phyloP scores from a whole-genome alignment of 2,329 filamentous ascomycete species.

The Paramyrothecium roridum region DNA sequence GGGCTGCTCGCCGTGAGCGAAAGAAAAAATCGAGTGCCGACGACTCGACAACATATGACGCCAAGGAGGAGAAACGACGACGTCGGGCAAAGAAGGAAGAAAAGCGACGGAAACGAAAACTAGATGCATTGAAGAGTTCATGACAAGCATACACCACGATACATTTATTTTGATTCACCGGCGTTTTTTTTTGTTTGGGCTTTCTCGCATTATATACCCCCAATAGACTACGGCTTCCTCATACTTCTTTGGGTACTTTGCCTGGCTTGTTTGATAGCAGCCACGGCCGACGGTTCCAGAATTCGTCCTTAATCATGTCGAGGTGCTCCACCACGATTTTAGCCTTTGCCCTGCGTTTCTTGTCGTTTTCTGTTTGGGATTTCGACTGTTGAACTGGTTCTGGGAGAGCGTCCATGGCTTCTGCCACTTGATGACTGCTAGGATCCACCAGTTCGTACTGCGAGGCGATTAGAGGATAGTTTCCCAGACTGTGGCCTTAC shows the following conservation, averaged over 20 bases:
- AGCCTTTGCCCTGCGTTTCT: slow-evolving; percentile 77
- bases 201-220: slow-evolving; percentile 26
- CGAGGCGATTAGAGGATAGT: slow-evolving; percentile 15
- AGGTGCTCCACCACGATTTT: slow-evolving; percentile 78
- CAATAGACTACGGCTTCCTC: slow-evolving; percentile 18
- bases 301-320: slow-evolving; percentile 93
- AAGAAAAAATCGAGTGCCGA: slow-evolving; percentile 16
- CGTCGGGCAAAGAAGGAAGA: slow-evolving; percentile 39
- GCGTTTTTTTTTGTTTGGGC: slow-evolving; percentile 22
- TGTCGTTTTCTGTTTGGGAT: slow-evolving; percentile 79
- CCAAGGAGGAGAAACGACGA: slow-evolving; percentile 43
- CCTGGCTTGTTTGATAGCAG: slow-evolving; percentile 72
- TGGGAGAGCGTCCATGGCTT: slow-evolving; percentile 44
- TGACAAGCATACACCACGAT: slow-evolving; percentile 7
- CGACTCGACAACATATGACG: slow-evolving; percentile 23
- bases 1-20: slow-evolving; percentile 16
- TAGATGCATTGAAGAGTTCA: slow-evolving; percentile 14
- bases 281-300: slow-evolving; percentile 89
- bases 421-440: slow-evolving; percentile 39
- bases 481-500: no score
- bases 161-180: slow-evolving; percentile 10
- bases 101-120: slow-evolving; percentile 30
- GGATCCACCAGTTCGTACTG: slow-evolving; percentile 71
- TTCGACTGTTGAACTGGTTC: slow-evolving; percentile 63
- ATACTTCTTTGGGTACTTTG: slow-evolving; percentile 61